phyloP scores from a whole-genome alignment of 1,284 basidiomycete species.

The Exobasidium cylindrosporum region DNA sequence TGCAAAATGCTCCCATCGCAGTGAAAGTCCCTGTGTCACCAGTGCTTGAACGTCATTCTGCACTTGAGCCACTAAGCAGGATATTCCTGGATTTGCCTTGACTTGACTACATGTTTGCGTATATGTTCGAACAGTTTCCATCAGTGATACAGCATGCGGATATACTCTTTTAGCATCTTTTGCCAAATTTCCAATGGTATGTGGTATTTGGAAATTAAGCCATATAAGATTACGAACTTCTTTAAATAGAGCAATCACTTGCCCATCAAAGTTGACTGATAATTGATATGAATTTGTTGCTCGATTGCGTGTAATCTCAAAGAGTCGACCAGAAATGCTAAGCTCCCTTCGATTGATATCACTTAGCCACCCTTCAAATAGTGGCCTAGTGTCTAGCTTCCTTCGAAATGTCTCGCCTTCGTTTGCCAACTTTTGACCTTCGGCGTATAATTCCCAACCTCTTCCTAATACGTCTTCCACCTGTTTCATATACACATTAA shows the following conservation, averaged over 20 bases:
- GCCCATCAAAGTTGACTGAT: constrained; percentile 93
- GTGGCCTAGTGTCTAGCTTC: constrained; percentile 88
- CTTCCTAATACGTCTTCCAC: constrained; percentile 97
- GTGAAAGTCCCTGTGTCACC: constrained; percentile 64
- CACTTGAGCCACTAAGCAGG: constrained; percentile 65
- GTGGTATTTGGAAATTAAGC: constrained; percentile 91
- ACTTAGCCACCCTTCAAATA: constrained; percentile 93
- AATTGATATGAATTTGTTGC: constrained; percentile 67
- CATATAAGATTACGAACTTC: constrained; percentile 93
- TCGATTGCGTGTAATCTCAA: constrained; percentile 83
- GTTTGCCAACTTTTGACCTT: constrained; percentile 91
- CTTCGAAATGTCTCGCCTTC: constrained; percentile 88
- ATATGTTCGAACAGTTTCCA: constrained; percentile 96
- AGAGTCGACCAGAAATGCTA: constrained; percentile 89
- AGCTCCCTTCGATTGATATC: constrained; percentile 86
- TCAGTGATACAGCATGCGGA: constrained; percentile 86
- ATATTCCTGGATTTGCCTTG: constrained; percentile 76
- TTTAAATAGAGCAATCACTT: constrained; percentile 97
- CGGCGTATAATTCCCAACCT: constrained; percentile 98
- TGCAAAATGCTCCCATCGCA: constrained; percentile 89
- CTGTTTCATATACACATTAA: constrained; percentile 97
- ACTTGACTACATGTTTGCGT: constrained; percentile 88
- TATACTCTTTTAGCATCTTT: constrained; percentile 98
- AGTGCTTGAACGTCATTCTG: constrained; percentile 40
- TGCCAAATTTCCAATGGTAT: constrained; percentile 90